Percentiles rank a stretch among this genome's conserved stretches.
phyloP scores from a whole-genome alignment of 305 asterid species.

The Fraxinus velutina region DNA sequence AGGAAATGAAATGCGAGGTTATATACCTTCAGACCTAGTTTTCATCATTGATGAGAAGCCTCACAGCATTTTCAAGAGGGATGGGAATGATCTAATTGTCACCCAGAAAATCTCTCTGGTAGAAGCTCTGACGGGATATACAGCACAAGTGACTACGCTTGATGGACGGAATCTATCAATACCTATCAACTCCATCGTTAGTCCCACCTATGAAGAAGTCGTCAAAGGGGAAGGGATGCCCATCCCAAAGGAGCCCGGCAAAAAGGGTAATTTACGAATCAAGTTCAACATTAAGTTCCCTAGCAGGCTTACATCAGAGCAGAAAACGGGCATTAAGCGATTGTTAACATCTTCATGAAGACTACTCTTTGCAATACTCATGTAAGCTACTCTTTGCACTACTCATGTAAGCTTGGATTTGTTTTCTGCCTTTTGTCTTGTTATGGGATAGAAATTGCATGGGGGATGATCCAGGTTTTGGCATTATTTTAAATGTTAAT shows the following conservation, averaged over 20 bases:
- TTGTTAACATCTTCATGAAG: slow-evolving; percentile 45
- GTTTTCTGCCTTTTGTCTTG: not conserved
- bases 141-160: slow-evolving; percentile 65
- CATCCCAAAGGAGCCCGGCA: slow-evolving; percentile 75
- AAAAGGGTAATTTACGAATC: slow-evolving; percentile 62
- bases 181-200: slow-evolving; percentile 54
- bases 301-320: slow-evolving; percentile 76
- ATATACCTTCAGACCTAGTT: slow-evolving; percentile 71
- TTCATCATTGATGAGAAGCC: slow-evolving; percentile 87
- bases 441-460: slow-evolving; percentile 13
- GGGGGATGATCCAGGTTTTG: slow-evolving; percentile 5
- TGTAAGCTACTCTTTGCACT: slow-evolving; percentile 23
- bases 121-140: slow-evolving; percentile 75
- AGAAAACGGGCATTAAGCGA: slow-evolving; percentile 80
- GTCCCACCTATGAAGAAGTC: slow-evolving; percentile 75
- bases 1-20: slow-evolving; percentile 75
- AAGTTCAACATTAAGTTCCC: slow-evolving; percentile 85
- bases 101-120: slow-evolving; percentile 71
- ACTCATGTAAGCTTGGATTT: slow-evolving; percentile 29
- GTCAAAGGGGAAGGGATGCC: slow-evolving; percentile 93
- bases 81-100: slow-evolving; percentile 67
- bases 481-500: not conserved
- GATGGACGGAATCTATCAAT: slow-evolving; percentile 66
- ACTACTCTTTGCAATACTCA: slow-evolving; percentile 7
- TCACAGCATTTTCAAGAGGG: slow-evolving; percentile 67